phyloP scores from a whole-genome alignment of 306 rosid species.

The Rubus idaeus region DNA sequence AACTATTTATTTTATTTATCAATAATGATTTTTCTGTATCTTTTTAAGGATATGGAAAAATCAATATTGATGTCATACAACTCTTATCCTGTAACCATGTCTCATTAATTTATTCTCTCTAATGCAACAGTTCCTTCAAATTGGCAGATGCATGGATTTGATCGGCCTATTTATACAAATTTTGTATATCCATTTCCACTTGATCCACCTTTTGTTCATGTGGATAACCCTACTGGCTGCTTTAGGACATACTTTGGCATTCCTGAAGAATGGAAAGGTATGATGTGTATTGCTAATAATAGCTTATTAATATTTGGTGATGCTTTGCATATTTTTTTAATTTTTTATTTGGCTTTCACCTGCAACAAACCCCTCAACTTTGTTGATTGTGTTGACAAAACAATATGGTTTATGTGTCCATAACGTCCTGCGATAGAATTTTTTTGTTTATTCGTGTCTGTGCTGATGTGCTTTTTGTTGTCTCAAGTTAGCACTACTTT shows the following conservation, averaged over 20 bases:
- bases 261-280: constrained; percentile 93
- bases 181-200: constrained; percentile 70
- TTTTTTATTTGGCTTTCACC: not conserved
- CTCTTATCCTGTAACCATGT: constrained; percentile 22
- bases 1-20: not conserved
- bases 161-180: constrained; percentile 86
- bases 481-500: constrained; percentile 1
- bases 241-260: constrained; percentile 65
- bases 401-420: not conserved
- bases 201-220: constrained; percentile 72
- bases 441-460: not conserved
- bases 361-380: not conserved
- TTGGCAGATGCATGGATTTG: constrained; percentile 96
- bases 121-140: constrained; percentile 90
- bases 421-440: not conserved
- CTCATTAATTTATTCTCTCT: constrained; percentile 27
- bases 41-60: not conserved
- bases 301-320: not conserved
- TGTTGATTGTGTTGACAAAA: not conserved
- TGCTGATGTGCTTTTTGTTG: constrained; percentile 7
- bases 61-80: not conserved
- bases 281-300: not conserved
- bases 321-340: too few relatives aligned
- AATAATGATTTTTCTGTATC: not conserved
- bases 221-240: constrained; percentile 93